Base-by-base conservation (phyloP, 495 filamentous ascomycete genomes). In the Pyrenula massariospora region DNA sequence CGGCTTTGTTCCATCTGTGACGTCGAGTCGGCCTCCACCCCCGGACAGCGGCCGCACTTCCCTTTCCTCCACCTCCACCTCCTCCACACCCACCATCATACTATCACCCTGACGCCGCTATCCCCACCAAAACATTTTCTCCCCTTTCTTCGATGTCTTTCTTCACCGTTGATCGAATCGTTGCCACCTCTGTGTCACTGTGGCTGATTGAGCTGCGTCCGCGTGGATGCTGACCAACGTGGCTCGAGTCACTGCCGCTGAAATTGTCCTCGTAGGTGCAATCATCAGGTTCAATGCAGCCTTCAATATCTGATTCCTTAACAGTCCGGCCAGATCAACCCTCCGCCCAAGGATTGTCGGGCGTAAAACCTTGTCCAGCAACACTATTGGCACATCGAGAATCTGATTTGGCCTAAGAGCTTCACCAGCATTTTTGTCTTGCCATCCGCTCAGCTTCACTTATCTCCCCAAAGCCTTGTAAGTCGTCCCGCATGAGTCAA, bases 261-360 rank as follows among this genome's bases (percentile, higher is more conserved):
- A 15, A 5, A 42, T 15, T 15, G 31, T 42, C 31, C 5, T 8
- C 31, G 8, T 42, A 15, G 31, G 5, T 15, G 5, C 31, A 42
- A 42, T 42, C 31, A 42, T 42, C 31, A 5, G 31, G 5, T 42
- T 42, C 31, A 42, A 15, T 42, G 31, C 31, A 8, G 31, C 15
- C 31, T 42, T 5, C 31, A 42, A 42, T 42, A n/a, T n/a, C n/a
- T n/a, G n/a, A n/a, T n/a, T 8, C 59, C 66, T 25, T 60, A 66
- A 53, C 60, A 60, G 12, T 57, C 55, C 12, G 66, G 62, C 23
- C n/a, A n/a, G 50, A 52, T 52, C 11, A 19, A 8, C 50, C 54
- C 24, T 53, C n/a, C n/a, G n/a, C n/a, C n/a, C n/a, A n/a, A n/a
- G n/a, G n/a, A n/a, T n/a, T n/a, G n/a, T n/a, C n/a, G n/a, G n/a